Base-by-base conservation (phyloP, 2,329 filamentous ascomycete species). In the Fusarium sp. region DNA sequence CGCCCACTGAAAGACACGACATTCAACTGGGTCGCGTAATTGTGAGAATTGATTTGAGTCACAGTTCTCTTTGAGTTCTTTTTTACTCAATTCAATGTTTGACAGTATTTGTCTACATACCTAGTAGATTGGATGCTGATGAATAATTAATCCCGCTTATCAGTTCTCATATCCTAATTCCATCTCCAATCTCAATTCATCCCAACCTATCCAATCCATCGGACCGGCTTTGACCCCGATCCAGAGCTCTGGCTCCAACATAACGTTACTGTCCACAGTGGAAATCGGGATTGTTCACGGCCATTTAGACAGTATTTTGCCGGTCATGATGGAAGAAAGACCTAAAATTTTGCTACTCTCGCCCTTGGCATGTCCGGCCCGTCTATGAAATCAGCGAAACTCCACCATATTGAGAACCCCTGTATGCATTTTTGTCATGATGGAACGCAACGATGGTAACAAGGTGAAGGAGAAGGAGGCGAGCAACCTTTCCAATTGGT, bases 201-300 rank as follows among this genome's bases (percentile, higher is more conserved):
- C 37, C 32, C 46, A 63, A 55, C 56, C 23, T 43, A 62, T 21
- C 43, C 49, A 61, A 50, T 49, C 23, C 43, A 65, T 65, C 59
- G 64, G 55, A 62, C 72, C 69, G 69, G 54, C 53, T 61, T 59
- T 48, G 58, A 51, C 67, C 48, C 59, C 64, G 55, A 71, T 58
- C 67, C 67, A 66, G 55, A 55, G 48, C 50, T 58, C 45, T 71
- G 61, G 59, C 62, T 64, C 59, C 28, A 58, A 60, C 23, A 43
- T 50, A 42, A 49, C 56, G 54, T 37, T 25, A 32, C 34, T 50
- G 46, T 23, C 34, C 34, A 48, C 55, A 67, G 58, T 46, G 28
- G 48, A 64, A 64, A 64, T 58, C 50, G 45, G 45, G 59, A 40
- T 57, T 56, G 37, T 45, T 47, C 43, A 40, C 61, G 27, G 49